Base-by-base conservation (phyloP, 2,329 filamentous ascomycete genomes). In the Ceratocystis diversiconidia region DNA sequence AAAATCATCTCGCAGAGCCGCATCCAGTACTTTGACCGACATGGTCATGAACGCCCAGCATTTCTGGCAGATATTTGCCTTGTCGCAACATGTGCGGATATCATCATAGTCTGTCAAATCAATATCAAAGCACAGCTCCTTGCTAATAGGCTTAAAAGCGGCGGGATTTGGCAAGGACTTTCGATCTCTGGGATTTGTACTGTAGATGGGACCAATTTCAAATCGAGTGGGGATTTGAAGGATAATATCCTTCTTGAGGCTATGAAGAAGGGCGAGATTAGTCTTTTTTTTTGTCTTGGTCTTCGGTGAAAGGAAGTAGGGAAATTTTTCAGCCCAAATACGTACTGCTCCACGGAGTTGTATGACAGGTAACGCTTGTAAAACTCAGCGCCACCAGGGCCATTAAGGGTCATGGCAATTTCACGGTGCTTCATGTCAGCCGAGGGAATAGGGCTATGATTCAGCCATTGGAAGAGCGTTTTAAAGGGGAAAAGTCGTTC, bases 101-200 rank as follows among this genome's bases (percentile, higher is more conserved):
- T 95, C 90, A 74, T 99, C 94, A 76, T 99, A 99, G 77, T 97
- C 94, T 65, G 94, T 97, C 83, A 99, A 83, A 82, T 99, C 94
- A 72, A 99, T 97, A 87, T 99, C 94, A 75, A 99, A 97, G 71
- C 96, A 96, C 48, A 99, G 79, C 75, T 99, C 94, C 75, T 99
- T 99, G 65, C 89, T 83, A 41, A 96, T 75, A 0, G 94, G 92
- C 69, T 87, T 88, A 77, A 99, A 96, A 7, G 89, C 85, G 61
- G 85, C 84, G 44, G 86, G 83, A 74, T 91, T 92, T 64, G 87
- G 85, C 43, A 97, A 76, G 0, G 87, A 87, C 77, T 97, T 99
- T 72, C 92, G 86, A 71, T 99, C 94, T 71, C 91, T 87, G 0
- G 94, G 94, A 74, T 97, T 96, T 60, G 91, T 88, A 63, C 83